Evolutionary conservation across 2,329 filamentous ascomycete genomes (phyloP), one percentile per base, ranked within the genome.

Genomic region (Venturia asperata): DNA sequence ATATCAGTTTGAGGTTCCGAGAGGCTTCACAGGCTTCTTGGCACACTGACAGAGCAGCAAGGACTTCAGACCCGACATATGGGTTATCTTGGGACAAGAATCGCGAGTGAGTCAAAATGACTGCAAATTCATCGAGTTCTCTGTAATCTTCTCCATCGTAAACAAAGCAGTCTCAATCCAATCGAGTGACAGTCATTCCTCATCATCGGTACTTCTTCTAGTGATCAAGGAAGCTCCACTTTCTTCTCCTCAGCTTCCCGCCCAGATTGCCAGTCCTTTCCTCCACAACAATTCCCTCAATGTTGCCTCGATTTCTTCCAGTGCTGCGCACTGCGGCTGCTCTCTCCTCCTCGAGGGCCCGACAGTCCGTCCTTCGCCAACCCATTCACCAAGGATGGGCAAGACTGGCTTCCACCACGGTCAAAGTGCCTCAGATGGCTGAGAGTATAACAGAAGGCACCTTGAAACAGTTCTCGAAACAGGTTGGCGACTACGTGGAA

Each of bases 401-500:
- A 5, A 41, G 62, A 27, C 64, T 55, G 15, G 64, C 64, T 13
- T 47, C 64, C 15, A 66, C 64, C 17, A 61, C 93, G 68, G 87
- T 99, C 77, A 93, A 97, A 80, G 94, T 97, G 70, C 94, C 94
- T 42, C 86, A 94, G 75, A 97, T 99, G 94, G 94, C 94, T 69
- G 94, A 99, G 79, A 97, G 94, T 62, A 97, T 99, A 77, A 95
- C 91, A 56, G 94, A 99, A 78, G 94, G 94, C 67, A 99, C 94
- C 27, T 77, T 99, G 73, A 97, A 96, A 80, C 92, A 96, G 75
- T 97, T 92, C 82, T 89, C 86, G 73, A 97, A 97, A 81, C 82
- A 93, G 79, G 82, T 97, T 71, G 94, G 94, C 73, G 94, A 99
- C 76, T 92, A 87, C 72, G 92, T 99, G 63, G 92, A 96, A 80